A percentile compares a stretch with the other conserved stretches of the same genome.
Conservation (phyloP, 2,329 filamentous ascomycete genomes). For the Cadophora malorum region DNA sequence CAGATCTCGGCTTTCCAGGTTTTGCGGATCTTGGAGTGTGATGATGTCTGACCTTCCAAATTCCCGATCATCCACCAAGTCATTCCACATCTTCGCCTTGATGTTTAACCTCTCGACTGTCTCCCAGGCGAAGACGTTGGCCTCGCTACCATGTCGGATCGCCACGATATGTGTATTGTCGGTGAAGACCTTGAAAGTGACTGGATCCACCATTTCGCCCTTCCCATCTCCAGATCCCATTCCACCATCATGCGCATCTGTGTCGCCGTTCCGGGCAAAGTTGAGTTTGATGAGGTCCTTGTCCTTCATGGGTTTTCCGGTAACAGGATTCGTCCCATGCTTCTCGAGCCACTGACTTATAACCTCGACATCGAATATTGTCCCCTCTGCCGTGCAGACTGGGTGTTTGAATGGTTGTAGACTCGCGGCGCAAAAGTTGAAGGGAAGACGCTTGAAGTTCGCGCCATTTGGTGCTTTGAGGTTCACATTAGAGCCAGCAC, state of each 20-base stretch:
- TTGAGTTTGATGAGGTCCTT: conserved; percentile 89
- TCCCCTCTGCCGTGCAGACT: conserved; percentile 86
- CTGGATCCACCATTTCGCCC: conserved; percentile 91
- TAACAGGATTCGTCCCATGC: conserved; percentile 89
- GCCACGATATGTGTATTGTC: conserved; percentile 98
- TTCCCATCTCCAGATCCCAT: conserved; percentile 60
- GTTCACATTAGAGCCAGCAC: conserved; percentile 72
- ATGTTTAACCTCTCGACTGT: conserved; percentile 95
- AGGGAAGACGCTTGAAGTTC: conserved; percentile 87
- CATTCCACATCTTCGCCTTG: conserved; percentile 94
- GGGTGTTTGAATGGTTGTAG: conserved; percentile 95
- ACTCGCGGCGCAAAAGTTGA: conserved; percentile 97
- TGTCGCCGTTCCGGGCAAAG: conserved; percentile 88
- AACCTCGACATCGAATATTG: conserved; percentile 93
- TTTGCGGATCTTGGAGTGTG: conserved; percentile 94
- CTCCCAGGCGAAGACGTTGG: conserved; percentile 96
- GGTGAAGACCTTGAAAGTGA: conserved; percentile 97
- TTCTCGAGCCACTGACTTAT: conserved; percentile 95
- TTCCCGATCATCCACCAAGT: conserved; percentile 84
- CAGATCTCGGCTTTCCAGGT: conserved; percentile 80
- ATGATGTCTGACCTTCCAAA: conserved; percentile 94
- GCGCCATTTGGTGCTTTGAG: conserved; percentile 61
- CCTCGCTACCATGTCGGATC: conserved; percentile 77
- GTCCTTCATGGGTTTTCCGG: conserved; percentile 77
- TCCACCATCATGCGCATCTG: conserved; percentile 54